phyloP scores from a whole-genome alignment of 2,329 filamentous ascomycete genomes.

The Penicillium sp. region DNA sequence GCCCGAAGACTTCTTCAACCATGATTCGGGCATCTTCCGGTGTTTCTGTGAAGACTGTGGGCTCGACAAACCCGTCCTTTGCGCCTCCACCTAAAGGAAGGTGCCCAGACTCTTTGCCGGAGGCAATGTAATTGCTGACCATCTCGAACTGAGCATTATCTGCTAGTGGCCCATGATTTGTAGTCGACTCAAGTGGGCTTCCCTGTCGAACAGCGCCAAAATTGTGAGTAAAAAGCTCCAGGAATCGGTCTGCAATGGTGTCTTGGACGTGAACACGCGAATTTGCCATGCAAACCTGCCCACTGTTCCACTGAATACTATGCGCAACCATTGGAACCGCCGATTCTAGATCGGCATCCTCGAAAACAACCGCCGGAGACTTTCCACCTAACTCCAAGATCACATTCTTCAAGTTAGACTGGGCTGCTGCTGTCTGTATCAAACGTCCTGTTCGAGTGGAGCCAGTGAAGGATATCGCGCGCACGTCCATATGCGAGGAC shows the following conservation, averaged over 20 bases:
- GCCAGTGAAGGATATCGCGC: background rate
- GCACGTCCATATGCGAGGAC: background rate
- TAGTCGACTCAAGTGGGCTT: background rate
- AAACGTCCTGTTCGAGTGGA: background rate
- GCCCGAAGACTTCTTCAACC: background rate
- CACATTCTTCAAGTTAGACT: background rate
- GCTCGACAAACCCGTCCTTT: background rate
- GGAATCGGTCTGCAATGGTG: background rate
- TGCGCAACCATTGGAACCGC: background rate
- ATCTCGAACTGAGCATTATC: background rate
- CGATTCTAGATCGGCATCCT: background rate
- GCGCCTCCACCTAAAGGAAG: background rate
- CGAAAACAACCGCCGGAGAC: background rate
- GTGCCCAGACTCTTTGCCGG: background rate
- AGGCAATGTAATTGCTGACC: background rate
- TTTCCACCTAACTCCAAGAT: background rate
- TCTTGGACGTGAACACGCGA: background rate
- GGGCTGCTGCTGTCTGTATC: background rate
- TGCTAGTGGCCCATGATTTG: background rate
- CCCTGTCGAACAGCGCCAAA: background rate
- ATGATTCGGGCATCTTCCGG: background rate
- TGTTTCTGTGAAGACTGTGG: background rate
- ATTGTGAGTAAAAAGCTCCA: background rate
- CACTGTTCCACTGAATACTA: background rate
- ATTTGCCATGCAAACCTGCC: background rate